A percentile compares a stretch with the other conserved stretches of the same genome.
These are phyloP conservation scores for Lumnitzera racemosa DNA, from an alignment of 345 rosid genomes.

Conservation along the genomic window DNA sequence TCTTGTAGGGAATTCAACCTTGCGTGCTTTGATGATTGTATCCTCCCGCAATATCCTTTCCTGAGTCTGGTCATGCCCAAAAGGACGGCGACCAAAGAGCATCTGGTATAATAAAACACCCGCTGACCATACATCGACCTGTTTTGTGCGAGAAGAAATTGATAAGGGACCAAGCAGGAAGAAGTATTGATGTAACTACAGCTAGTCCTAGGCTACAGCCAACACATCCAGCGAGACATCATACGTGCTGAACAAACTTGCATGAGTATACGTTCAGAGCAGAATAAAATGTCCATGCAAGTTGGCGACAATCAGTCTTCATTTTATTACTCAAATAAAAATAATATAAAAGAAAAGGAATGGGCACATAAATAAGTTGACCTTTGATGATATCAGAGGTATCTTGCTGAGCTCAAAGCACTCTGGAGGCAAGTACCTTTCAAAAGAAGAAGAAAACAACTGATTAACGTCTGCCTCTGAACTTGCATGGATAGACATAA, in stretches of 20 bases:
- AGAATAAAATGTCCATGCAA: no score
- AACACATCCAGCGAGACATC: no score
- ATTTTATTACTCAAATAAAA: no score
- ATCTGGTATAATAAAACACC: slow-evolving; percentile 93
- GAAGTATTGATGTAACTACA: not conserved
- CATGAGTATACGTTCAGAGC: no score
- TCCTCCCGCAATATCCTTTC: slow-evolving; percentile 93
- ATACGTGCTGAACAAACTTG: no score
- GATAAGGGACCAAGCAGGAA: not conserved
- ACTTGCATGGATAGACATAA: not conserved
- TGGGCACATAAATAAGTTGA: slow-evolving; percentile 15
- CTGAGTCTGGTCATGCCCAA: slow-evolving; percentile 97
- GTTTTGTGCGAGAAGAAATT: slow-evolving; percentile 11
- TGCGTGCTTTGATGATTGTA: slow-evolving; percentile 93
- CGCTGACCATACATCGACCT: slow-evolving; percentile 99
- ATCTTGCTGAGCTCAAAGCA: slow-evolving; percentile 91
- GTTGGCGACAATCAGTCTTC: no score
- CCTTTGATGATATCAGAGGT: slow-evolving; percentile 98
- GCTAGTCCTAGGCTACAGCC: not conserved
- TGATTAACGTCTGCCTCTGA: not conserved
- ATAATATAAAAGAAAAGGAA: not conserved
- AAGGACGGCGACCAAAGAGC: slow-evolving; percentile 91
- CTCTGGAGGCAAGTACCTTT: slow-evolving; percentile 97
- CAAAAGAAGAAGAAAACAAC: slow-evolving; percentile 11
- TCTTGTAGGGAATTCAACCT: slow-evolving; percentile 90